These are phyloP conservation scores for Jaltomata sinuosa DNA, from an alignment of 257 asterid species.

Conservation along the genomic window DNA sequence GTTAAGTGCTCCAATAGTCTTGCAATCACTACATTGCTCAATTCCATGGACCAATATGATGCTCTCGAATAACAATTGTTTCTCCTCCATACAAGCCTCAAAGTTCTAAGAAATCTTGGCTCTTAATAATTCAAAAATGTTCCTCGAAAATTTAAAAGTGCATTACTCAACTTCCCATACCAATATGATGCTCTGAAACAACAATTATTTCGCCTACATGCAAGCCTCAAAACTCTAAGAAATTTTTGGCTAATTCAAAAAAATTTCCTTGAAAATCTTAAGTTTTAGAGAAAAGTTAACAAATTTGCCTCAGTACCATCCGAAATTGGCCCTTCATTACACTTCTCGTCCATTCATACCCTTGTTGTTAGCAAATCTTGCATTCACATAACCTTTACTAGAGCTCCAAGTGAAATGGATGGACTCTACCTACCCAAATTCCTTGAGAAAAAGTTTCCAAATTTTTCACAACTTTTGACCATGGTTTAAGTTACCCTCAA, in stretches of 20 bases:
- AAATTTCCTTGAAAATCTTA: not conserved
- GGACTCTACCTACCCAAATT: too few relatives aligned
- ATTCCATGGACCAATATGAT: not conserved
- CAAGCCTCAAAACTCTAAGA: not conserved
- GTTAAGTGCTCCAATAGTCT: not conserved
- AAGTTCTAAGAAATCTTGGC: not conserved
- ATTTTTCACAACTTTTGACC: not conserved
- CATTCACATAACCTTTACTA: not conserved
- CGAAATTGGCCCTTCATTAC: not conserved
- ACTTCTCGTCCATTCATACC: not conserved
- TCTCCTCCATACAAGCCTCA: not conserved
- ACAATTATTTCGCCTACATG: not conserved
- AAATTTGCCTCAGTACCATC: not conserved
- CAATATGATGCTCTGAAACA: not conserved
- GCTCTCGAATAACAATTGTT: not conserved
- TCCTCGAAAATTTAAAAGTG: not conserved
- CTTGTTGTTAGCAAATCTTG: not conserved
- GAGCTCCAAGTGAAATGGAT: not conserved
- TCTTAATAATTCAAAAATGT: not conserved
- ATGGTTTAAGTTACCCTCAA: not conserved
- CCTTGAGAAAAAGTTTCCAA: not conserved
- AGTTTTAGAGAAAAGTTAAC: not conserved
- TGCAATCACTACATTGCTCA: not conserved
- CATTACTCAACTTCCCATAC: not conserved
- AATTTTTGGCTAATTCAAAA: not conserved